Percentiles rank a stretch among this genome's conserved stretches.
Evolutionary conservation across 805 yeast species (phyloP).

Genomic region (Saccharomycopsis guyanensis): DNA sequence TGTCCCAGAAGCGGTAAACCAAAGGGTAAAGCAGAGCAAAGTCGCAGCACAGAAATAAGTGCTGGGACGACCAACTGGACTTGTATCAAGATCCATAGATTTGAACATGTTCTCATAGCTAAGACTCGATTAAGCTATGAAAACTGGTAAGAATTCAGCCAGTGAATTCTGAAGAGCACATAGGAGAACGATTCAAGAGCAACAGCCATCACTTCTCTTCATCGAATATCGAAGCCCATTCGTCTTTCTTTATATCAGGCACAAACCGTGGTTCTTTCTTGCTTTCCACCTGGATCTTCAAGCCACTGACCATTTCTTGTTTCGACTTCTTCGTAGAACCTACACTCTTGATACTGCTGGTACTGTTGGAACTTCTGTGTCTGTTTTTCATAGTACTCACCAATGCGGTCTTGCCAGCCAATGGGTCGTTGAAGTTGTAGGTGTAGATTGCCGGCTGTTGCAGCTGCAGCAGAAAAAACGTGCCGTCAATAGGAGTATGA

Average conservation of each 20-base stretch:
- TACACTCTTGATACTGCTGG: neutral
- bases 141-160: no score
- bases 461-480: neutral
- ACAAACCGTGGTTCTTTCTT: conserved; percentile 8
- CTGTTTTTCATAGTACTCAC: neutral
- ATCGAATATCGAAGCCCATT: neutral
- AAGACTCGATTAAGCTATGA: no score
- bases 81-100: no score
- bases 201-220: no score
- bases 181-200: no score
- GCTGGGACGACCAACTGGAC: no score
- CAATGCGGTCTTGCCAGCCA: neutral
- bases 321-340: neutral
- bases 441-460: neutral
- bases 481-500: neutral
- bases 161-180: no score
- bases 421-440: neutral
- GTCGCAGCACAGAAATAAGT: no score
- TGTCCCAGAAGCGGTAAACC: no score
- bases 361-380: neutral
- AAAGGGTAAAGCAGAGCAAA: no score
- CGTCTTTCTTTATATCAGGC: conserved; percentile 3
- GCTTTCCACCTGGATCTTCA: conserved; percentile 1
- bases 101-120: no score
- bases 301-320: conserved; percentile 1